Base-by-base conservation (phyloP, 192 early-diverging fungal species). In the Coemansia sp. region DNA sequence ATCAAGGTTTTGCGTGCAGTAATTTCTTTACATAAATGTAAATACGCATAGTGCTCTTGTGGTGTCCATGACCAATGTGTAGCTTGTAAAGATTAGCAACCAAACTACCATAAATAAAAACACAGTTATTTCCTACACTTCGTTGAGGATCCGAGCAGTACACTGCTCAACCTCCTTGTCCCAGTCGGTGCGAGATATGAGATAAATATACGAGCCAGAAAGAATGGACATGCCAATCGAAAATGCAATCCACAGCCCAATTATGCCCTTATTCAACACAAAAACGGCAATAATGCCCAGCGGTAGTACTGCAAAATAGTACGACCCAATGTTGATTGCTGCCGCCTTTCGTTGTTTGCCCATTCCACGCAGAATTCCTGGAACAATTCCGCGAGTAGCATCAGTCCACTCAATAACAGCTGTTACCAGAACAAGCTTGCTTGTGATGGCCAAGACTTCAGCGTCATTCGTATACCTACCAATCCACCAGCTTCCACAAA, bases 351-450 rank as follows among this genome's bases (percentile, higher is more conserved):
- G 69, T 46, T 86, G 85, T 9, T 72, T 64, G 10, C 85, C 85
- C 64, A 84, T 67, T 21, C 82, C 85, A 12, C 85, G 82, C 51
- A 86, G 44, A 17, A 83, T 76, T 8, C 84, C 85, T 12, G 87
- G 87, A 5, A 85, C 78, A 22, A 89, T 83, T 47, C 79, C 84
- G 5, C 85, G 81, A 0, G 84, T 66, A 6, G 84, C 83, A 70
- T 92, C 78, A 3, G 72, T 64, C 66, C 73, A 72, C 28, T 83
- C 75, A 22, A 70, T 71, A 21, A 71, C 38, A 1, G 65, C 72
- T 11, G 66, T 69, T 17, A 83, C 66, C 6, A 46, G 19, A 6
- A 83, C 52, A 9, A 78, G 64, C 47, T 50, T 26, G 5, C 53
- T 64, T 14, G 75, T 75, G 25, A 70, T 22, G 1, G 37, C 72